Percentiles rank a stretch among this genome's conserved stretches.
Conservation (phyloP, 2,329 filamentous ascomycete genomes). For the Cryphonectria radicalis region DNA sequence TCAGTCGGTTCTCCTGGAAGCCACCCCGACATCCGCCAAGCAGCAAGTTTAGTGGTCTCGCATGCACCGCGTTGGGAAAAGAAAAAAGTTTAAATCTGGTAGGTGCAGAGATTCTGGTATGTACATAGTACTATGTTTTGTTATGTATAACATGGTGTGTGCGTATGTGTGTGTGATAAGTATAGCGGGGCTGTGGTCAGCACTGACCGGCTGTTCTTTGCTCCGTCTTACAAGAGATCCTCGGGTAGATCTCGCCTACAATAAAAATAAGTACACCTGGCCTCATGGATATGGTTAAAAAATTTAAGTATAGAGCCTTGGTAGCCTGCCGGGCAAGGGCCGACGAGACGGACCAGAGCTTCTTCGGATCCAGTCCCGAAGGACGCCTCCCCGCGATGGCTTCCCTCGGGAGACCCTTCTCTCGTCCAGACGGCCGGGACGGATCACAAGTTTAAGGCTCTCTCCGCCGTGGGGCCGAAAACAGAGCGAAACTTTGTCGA, state of each 20-base stretch:
- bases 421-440: background rate
- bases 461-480: background rate
- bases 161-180: background rate
- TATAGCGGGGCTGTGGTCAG: background rate
- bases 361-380: background rate
- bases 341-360: background rate
- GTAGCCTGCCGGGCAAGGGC: background rate
- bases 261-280: background rate
- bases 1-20: background rate
- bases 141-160: background rate
- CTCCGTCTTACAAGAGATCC: conserved; percentile 10
- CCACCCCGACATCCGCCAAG: background rate
- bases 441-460: background rate
- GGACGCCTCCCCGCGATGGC: background rate
- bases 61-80: background rate
- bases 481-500: background rate
- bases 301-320: background rate
- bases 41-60: background rate
- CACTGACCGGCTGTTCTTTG: conserved; percentile 15
- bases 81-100: background rate
- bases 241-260: background rate
- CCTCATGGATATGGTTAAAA: background rate
- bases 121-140: too few relatives aligned
- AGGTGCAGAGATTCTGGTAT: background rate
- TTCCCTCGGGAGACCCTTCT: background rate